Percentiles rank a stretch among this genome's conserved stretches.
Conservation (phyloP, 257 asterid species). For the Nicotiana knightiana region DNA sequence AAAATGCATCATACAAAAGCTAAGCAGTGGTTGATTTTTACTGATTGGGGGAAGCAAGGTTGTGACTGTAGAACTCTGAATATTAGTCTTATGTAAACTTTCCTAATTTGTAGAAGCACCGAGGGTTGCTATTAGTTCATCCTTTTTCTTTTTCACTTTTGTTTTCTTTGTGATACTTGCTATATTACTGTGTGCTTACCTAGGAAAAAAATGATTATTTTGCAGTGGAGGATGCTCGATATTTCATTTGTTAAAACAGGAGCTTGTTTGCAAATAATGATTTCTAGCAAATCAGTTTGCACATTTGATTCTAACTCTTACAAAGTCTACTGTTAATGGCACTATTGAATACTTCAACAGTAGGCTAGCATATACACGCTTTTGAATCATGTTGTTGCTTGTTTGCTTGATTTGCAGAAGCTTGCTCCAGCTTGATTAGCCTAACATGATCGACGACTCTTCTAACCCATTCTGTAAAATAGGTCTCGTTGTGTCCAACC, state of each 20-base stretch:
- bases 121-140: neutral
- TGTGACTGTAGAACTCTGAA: neutral
- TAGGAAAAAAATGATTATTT: neutral
- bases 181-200: neutral
- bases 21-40: neutral
- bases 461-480: slow-evolving; percentile 30
- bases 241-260: neutral
- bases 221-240: neutral
- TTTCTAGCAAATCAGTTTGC: neutral
- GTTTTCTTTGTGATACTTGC: neutral
- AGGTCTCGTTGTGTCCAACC: slow-evolving; percentile 32
- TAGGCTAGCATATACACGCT: slow-evolving; percentile 15
- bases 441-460: slow-evolving; percentile 25
- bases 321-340: neutral
- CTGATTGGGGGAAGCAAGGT: neutral
- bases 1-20: neutral
- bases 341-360: neutral
- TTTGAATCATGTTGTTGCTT: slow-evolving; percentile 5
- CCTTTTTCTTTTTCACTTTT: neutral
- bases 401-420: neutral
- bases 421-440: slow-evolving; percentile 16
- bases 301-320: neutral
- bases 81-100: neutral
- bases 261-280: neutral
- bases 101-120: neutral